Conservation (phyloP, 306 rosid species). For the Vigna unguiculata region DNA sequence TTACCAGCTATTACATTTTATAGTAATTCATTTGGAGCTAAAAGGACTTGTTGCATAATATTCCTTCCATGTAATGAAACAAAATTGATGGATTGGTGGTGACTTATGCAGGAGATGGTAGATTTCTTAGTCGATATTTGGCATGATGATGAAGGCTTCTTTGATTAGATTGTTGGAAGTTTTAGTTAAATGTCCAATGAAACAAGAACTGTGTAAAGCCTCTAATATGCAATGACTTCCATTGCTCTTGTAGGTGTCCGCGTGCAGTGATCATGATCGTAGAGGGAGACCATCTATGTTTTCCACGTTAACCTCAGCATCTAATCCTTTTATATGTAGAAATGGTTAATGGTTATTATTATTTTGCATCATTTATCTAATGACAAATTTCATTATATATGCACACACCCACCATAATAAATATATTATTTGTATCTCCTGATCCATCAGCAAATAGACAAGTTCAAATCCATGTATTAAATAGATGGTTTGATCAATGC, state of each 20-base stretch:
- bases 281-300: conserved; percentile 21
- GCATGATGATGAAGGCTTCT: conserved; percentile 84
- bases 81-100: conserved; percentile 42
- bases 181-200: conserved; percentile 33
- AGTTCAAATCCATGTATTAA: conserved; percentile 5
- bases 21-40: neutral
- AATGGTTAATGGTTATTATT: conserved; percentile 39
- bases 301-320: conserved; percentile 39
- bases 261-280: conserved; percentile 21
- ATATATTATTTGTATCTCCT: conserved; percentile 15
- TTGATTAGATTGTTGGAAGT: conserved; percentile 57
- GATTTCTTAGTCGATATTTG: conserved; percentile 96
- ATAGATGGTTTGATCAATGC: conserved; percentile 22
- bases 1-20: neutral
- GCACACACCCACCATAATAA: no score
- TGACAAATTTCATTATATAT: conserved; percentile 25
- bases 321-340: conserved; percentile 30
- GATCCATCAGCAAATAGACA: conserved; percentile 27
- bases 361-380: conserved; percentile 36
- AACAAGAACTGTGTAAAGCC: conserved; percentile 45
- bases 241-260: conserved; percentile 27
- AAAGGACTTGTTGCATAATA: conserved; percentile 21
- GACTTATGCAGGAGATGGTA: conserved; percentile 89
- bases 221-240: conserved; percentile 42
- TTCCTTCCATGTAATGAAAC: conserved; percentile 36